Evolutionary conservation across 1,284 basidiomycete genomes (phyloP), one percentile per base, ranked within the genome.

Genomic region (Takashimella tepidaria): DNA sequence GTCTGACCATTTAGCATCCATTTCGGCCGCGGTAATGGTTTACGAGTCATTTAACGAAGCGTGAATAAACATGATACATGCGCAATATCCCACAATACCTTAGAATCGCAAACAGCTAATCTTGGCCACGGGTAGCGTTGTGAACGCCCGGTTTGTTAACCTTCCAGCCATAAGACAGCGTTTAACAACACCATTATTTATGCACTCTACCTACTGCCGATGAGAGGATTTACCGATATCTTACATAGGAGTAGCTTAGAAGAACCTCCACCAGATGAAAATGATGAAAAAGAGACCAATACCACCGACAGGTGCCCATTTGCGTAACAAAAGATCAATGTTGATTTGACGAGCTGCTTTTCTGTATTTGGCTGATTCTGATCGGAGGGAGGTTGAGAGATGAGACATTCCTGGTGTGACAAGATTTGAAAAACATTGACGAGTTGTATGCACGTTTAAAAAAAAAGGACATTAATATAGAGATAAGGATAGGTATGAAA

Each of bases 281-380:
- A 98, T 80, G 62, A 98, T 79, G 60, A 97, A 75, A 66, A 97
- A 79, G 58, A 95, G 77, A 19, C 80, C 82, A 48, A 93, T 81
- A 19, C 85, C 90, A 50, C 83, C 91, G 51, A 96, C 73, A 6
- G 95, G 95, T 41, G 93, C 96, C 76, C 93, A 99, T 74, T 98
- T 92, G 59, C 95, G 85, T 62, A 96, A 76, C 83, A 98, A 85
- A 5, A 92, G 91, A 63, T 96, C 84, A 47, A 95, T 72, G 72
- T 98, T 98, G 76, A 98, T 91, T 69, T 97, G 91, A 60, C 89
- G 81, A 23, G 95, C 92, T 13, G 92, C 92, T 76, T 91, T 95
- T 55, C 95, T 84, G 77, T 98, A 99, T 77, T 92, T 98, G 77
- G 96, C 89, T 24, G 92, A 96, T 77, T 99, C 95, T 51, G 93